Conservation (phyloP, 2,329 filamentous ascomycete genomes). For the Calcarisporium arbuscula region DNA sequence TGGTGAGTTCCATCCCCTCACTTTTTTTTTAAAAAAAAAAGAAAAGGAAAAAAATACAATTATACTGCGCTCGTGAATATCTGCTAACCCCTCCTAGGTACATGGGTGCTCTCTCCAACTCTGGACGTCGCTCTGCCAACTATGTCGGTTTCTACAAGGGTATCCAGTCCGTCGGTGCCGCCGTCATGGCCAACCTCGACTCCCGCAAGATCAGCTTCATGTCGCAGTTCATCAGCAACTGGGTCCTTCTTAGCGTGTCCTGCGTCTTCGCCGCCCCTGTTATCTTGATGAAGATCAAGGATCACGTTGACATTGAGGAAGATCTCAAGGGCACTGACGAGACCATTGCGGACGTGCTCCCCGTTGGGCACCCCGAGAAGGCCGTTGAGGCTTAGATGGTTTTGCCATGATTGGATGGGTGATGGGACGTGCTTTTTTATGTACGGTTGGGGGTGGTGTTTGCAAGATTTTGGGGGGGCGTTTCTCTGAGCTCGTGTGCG, state of each 20-base stretch:
- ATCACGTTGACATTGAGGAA: constrained; percentile 73
- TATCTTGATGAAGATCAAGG: constrained; percentile 71
- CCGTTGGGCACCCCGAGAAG: constrained; percentile 13
- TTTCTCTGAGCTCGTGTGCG: no score
- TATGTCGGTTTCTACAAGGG: constrained; percentile 73
- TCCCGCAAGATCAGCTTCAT: constrained; percentile 48
- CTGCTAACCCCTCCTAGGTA: constrained; percentile 51
- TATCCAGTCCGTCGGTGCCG: constrained; percentile 69
- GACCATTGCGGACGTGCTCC: constrained; percentile 72
- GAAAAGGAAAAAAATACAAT: no score
- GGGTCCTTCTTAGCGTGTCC: constrained; percentile 69
- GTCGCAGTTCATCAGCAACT: constrained; percentile 63
- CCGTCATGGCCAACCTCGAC: constrained; percentile 36
- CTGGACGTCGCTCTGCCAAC: constrained; percentile 84
- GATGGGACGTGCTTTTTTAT: no score
- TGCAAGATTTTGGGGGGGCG: no score
- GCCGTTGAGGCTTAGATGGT: not conserved
- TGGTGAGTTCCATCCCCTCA: constrained; percentile 63
- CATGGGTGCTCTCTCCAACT: constrained; percentile 92
- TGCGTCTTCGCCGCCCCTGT: constrained; percentile 73
- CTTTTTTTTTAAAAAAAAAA: no score
- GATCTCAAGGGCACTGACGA: constrained; percentile 83
- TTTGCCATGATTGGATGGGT: no score
- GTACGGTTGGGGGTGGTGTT: no score
- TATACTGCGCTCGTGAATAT: no score